Conservation (phyloP, 1,139 yeast species). For the Fermentozyma sake region DNA sequence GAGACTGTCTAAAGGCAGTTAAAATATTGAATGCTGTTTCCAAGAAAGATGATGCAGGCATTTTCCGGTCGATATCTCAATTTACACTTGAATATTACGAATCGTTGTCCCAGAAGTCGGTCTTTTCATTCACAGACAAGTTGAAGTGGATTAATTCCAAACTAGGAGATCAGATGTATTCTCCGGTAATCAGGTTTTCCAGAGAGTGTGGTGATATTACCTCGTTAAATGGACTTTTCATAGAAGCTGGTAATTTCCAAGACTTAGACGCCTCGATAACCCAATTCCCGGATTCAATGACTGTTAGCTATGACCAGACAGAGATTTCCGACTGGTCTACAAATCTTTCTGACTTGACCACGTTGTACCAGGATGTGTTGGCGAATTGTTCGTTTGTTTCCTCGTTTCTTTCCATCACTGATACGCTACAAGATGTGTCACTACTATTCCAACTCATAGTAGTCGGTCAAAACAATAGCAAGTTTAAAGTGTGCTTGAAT, state of each 20-base stretch:
- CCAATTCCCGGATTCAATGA: slow-evolving; percentile 16
- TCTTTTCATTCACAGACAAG: too few species aligned
- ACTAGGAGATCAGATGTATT: slow-evolving; percentile 16
- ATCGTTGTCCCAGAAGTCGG: slow-evolving; percentile 2
- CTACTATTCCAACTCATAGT: too few species aligned
- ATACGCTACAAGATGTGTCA: slow-evolving; percentile 10
- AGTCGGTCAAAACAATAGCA: slow-evolving; percentile 8
- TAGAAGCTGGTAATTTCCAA: slow-evolving; percentile 3
- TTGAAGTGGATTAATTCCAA: too few species aligned
- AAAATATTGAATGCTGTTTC: slow-evolving; percentile 21
- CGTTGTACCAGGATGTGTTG: slow-evolving; percentile 50
- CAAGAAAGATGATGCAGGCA: slow-evolving; percentile 6
- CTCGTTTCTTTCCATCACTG: slow-evolving; percentile 46
- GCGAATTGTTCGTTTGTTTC: slow-evolving; percentile 80
- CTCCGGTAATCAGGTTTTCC: slow-evolving; percentile 30
- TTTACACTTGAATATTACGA: slow-evolving; percentile 22
- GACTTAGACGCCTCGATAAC: slow-evolving; percentile 9
- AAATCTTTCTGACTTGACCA: too few species aligned
- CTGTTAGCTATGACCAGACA: too few species aligned
- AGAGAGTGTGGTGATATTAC: slow-evolving; percentile 7
- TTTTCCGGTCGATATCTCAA: slow-evolving; percentile 14
- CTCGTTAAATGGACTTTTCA: slow-evolving; percentile 10
- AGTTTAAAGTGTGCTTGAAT: slow-evolving; percentile 30
- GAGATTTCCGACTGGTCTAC: too few species aligned
- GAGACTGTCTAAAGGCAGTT: slow-evolving; percentile 19